A percentile compares a stretch with the other conserved stretches of the same genome.
Conservation (phyloP, 768 basidiomycete species). For the Cystoderma amianthinum region DNA sequence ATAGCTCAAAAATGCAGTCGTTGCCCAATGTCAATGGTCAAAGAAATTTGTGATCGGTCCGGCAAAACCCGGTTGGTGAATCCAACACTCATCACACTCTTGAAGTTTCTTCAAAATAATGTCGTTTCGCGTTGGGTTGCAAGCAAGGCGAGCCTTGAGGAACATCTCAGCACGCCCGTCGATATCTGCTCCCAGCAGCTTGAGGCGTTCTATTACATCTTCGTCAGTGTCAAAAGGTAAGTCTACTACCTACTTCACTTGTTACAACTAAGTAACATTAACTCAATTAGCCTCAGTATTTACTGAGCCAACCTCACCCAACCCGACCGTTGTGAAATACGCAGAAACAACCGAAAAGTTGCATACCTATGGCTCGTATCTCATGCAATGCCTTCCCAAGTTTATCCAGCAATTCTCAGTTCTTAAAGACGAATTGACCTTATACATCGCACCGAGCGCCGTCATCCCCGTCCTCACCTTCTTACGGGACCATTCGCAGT, state of each 20-base stretch:
- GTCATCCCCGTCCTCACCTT: constrained; percentile 85
- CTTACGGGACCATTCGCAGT: constrained; percentile 91
- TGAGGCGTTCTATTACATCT: constrained; percentile 39
- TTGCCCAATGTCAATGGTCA: not conserved
- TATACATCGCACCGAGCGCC: constrained; percentile 80
- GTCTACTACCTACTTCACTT: constrained; percentile 6
- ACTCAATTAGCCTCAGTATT: constrained; percentile 64
- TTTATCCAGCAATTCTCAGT: constrained; percentile 98
- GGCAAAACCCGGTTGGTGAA: constrained; percentile 24
- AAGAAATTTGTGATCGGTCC: constrained; percentile 11
- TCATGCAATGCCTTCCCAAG: constrained; percentile 90
- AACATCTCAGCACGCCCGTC: constrained; percentile 26
- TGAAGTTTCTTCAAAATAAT: constrained; percentile 17
- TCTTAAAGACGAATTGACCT: constrained; percentile 89
- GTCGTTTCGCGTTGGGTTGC: constrained; percentile 31
- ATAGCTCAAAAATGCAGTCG: constrained; percentile 4
- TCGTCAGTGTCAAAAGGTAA: constrained; percentile 44
- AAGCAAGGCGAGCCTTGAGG: constrained; percentile 36
- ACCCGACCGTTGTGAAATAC: constrained; percentile 70
- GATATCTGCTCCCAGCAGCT: constrained; percentile 13
- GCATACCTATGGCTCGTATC: constrained; percentile 90
- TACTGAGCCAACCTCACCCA: constrained; percentile 82
- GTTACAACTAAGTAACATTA: constrained; percentile 3
- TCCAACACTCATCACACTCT: no score
- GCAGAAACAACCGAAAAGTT: constrained; percentile 70